Evolutionary conservation across 108 stramenopile genomes (phyloP), one percentile per base, ranked within the genome.

Genomic region (Cylindrotheca closterium): DNA sequence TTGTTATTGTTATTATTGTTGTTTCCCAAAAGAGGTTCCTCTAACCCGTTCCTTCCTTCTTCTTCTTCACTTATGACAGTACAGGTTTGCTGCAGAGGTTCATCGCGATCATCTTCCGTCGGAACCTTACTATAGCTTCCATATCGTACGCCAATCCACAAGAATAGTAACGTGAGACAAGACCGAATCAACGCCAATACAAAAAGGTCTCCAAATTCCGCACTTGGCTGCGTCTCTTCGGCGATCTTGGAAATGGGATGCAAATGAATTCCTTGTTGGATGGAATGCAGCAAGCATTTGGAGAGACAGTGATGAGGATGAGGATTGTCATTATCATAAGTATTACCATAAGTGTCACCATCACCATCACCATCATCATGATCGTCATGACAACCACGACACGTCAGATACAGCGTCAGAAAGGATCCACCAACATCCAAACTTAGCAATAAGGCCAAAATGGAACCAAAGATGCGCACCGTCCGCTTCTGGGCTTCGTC

Each of bases 131-230:
- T 21, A 15, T 42, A 42, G 7, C 37, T 62, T 19, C 51, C 63
- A 24, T 47, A 65, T 18, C 30, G 28, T 10, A 65, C 51, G 15
- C 63, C 63, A 47, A 53, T 8, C 51, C 21, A 21, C 24, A 65
- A 50, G 21, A 65, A 30, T 0, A 65, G 10, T 8, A 53, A 8
- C 3, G 51, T 53, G 3, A 30, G 3, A 12, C 17, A 4, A 34
- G 51, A 65, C 7, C 63, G 28, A 7, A 52, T 4, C 12, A 53
- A 4, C 3, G 63, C 51, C 51, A 65, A 34, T 4, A 53, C 28
- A 15, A 65, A 37, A 34, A 65, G 34, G 34, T 65, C 63, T 23
- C 63, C 63, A 19, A 65, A 21, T 27, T 24, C 12, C 17, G 47
- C 61, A 21, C 12, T 1, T n/a, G n/a, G n/a, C n/a, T n/a, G n/a